Base-by-base conservation (phyloP, 805 yeast genomes). In the Candida namnaoensis region DNA sequence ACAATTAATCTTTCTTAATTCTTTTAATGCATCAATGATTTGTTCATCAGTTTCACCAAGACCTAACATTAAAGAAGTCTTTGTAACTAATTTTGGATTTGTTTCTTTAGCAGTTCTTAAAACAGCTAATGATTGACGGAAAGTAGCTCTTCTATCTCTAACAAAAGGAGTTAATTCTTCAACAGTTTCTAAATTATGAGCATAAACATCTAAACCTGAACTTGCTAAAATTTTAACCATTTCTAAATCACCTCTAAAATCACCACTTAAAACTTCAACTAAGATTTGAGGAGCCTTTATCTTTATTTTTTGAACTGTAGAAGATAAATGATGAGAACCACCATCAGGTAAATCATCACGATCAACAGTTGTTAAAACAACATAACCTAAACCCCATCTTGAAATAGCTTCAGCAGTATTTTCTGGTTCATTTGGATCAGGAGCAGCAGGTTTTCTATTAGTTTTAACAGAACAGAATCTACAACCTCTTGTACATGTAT, bases 401-500 rank as follows among this genome's bases (percentile, higher is more conserved):
- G 87, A 79, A 44, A 93, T 88, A 28, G 99, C 99, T 53, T 86
- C 96, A 0, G 98, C 98, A 0, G 99, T 95, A 55, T 93, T 88
- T 57, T 87, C 96, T 1, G 99, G 99, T 62, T 93, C 99, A 71
- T 74, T 79, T 19, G 97, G 96, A 65, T 93, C 99, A 7, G 95
- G 82, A 9, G 88, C 78, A 1, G 82, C 79, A 1, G 99, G 99
- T 1, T 66, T 66, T 55, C 99, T 74, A 60, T 80, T 81, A 1
- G 99, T 93, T 62, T 93, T 93, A 38, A 93, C 99, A 1, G 96
- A 86, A 61, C 99, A 93, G 65, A 93, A 93, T 48, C 99, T 73
- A 60, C 99, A 93, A n/a, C 99, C 99, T 65, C 99, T 75, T 1
- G 99, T 93, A 65, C 99, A 93, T 1, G 99, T 93, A 55, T 93